phyloP scores from a whole-genome alignment of 352 stramenopile genomes.

The Phytophthora sp. region DNA sequence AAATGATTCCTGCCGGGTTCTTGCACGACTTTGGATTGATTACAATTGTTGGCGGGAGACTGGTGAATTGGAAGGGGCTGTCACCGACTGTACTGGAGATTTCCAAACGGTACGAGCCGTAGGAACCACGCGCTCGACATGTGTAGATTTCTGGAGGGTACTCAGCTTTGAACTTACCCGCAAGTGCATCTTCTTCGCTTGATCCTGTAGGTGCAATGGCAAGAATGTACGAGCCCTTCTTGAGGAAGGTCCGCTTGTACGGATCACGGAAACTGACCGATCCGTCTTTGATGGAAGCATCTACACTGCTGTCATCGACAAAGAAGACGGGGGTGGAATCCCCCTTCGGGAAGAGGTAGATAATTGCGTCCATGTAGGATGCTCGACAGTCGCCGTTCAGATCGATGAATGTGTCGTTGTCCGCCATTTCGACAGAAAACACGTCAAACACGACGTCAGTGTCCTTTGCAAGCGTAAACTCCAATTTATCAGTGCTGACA shows the following conservation, averaged over 20 bases:
- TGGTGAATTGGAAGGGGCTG: conserved; percentile 23
- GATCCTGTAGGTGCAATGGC: conserved; percentile 38
- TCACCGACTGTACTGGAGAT: conserved; percentile 35
- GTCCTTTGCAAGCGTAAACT: conserved; percentile 45
- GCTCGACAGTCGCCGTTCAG: conserved; percentile 68
- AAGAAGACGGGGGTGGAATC: conserved; percentile 29
- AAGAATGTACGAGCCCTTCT: conserved; percentile 50
- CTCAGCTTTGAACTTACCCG: conserved; percentile 20
- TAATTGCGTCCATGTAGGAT: conserved; percentile 56
- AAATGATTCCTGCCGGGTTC: conserved; percentile 21
- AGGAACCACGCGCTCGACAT: conserved; percentile 14
- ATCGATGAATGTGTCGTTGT: conserved; percentile 52
- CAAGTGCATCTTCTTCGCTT: conserved; percentile 25
- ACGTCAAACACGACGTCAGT: conserved; percentile 53
- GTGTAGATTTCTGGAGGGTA: conserved; percentile 34
- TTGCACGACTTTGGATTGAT: conserved; percentile 14
- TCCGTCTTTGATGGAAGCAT: conserved; percentile 32
- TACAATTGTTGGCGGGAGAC: conserved; percentile 7
- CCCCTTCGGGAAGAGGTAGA: conserved; percentile 56
- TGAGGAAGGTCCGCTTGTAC: conserved; percentile 48
- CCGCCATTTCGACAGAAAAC: conserved; percentile 62
- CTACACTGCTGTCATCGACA: conserved; percentile 40
- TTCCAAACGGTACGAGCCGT: conserved; percentile 40
- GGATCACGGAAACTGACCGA: conserved; percentile 57
- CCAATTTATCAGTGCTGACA: conserved; percentile 56